Evolutionary conservation across 2,329 filamentous ascomycete genomes (phyloP), one percentile per base, ranked within the genome.

Genomic region (Epichloe brachyelytri): DNA sequence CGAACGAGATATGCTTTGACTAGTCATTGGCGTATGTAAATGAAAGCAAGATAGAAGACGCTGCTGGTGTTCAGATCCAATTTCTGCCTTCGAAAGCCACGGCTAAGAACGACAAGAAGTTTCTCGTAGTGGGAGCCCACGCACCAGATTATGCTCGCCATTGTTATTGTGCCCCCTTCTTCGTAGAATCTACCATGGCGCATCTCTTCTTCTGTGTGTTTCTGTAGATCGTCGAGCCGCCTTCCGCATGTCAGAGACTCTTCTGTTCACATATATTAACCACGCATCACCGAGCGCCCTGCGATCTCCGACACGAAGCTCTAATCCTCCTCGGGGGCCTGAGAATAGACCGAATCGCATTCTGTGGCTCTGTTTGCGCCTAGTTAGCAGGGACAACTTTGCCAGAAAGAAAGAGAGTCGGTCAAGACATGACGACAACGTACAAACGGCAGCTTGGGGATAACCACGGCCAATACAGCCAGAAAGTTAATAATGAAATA

Each of bases 401-500:
- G 6, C 33, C 6, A 11, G 1, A 8, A 30, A 14, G 7, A 39
- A 10, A 26, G 4, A 43, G 1, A 43, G 38, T 19, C 5, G 11
- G 14, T 17, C 37, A 39, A 33, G 20, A 26, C 19, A 45, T 4
- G 41, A 20, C 12, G 20, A 15, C 34, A 17, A 81, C 90, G 69
- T 77, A 97, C 91, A 66, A 87, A 91, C 59, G 93, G 93, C 59
- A 98, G 73, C 72, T 98, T 98, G 40, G 93, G 93, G 65, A 98
- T 93, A 53, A 98, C 86, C 51, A 98, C 93, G 43, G 79, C 88
- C 64, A 98, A 73, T 39, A 94, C 87, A 51, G 93, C 93, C 62
- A 96, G 72, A 66, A 95, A 91, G 73, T 98, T 98, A 73, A 98
- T 93, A 61, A 86, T 88, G 65, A 98, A 98, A 71, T 95, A 97